phyloP scores from a whole-genome alignment of 805 yeast species.

The Candida maesae region DNA sequence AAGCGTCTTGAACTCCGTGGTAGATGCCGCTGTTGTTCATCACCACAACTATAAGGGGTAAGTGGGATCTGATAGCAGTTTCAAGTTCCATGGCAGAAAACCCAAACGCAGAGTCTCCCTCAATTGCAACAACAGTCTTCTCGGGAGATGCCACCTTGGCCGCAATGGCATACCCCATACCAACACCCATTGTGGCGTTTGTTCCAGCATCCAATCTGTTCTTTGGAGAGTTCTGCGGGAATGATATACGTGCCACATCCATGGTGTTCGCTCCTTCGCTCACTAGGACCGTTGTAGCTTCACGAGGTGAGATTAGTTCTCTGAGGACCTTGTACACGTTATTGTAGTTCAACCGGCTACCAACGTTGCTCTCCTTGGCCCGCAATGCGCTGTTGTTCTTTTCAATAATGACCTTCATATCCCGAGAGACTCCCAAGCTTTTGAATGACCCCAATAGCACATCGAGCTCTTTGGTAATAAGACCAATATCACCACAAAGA shows the following conservation, averaged over 20 bases:
- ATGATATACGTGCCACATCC: conserved; percentile 65
- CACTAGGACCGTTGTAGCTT: conserved; percentile 39
- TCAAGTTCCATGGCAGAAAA: conserved; percentile 72
- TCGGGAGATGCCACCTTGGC: conserved; percentile 46
- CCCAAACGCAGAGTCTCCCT: conserved; percentile 79
- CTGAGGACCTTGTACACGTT: conserved; percentile 49
- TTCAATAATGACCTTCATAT: conserved; percentile 27
- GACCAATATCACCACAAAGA: conserved; percentile 51
- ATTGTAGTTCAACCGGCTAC: conserved; percentile 40
- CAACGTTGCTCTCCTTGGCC: conserved; percentile 30
- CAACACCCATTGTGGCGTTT: conserved; percentile 76
- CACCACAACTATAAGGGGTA: conserved; percentile 56
- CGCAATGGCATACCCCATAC: conserved; percentile 66
- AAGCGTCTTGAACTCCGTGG: conserved; percentile 50
- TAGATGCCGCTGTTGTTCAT: conserved; percentile 75
- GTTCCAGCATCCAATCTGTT: conserved; percentile 69
- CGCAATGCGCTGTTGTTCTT: conserved; percentile 32
- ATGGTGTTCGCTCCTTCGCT: conserved; percentile 78
- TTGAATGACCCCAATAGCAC: conserved; percentile 26
- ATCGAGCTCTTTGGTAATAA: conserved; percentile 37
- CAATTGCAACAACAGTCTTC: conserved; percentile 51
- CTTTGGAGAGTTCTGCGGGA: conserved; percentile 49
- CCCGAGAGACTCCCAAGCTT: conserved; percentile 30
- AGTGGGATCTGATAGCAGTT: conserved; percentile 51
- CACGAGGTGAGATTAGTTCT: conserved; percentile 32